Conservation (phyloP, 2,329 filamentous ascomycete genomes). For the Microdochium bolleyi region DNA sequence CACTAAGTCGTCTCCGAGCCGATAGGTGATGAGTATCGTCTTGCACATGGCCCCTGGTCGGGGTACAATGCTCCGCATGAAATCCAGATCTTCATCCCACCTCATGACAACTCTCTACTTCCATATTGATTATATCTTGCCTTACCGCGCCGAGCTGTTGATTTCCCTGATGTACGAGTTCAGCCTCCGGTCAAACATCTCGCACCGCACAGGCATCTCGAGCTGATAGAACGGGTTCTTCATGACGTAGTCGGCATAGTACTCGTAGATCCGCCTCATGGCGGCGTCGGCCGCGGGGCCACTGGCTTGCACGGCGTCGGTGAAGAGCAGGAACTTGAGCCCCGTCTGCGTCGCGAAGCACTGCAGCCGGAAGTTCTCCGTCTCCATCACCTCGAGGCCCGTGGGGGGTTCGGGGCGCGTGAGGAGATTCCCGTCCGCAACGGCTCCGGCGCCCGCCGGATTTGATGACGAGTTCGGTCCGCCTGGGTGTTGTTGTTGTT, state of each 20-base stretch:
- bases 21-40: no score
- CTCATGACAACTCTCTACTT: neutral
- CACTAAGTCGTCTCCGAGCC: no score
- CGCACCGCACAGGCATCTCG: constrained; percentile 94
- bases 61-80: no score
- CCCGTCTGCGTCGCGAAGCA: constrained; percentile 95
- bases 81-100: neutral
- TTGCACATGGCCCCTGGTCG: no score
- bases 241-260: constrained; percentile 97
- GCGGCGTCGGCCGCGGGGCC: constrained; percentile 67
- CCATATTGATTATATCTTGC: no score
- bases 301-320: constrained; percentile 69
- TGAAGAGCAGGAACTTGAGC: constrained; percentile 92
- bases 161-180: constrained; percentile 71
- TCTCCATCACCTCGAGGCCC: constrained; percentile 88
- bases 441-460: neutral
- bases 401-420: constrained; percentile 57
- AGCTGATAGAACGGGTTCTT: constrained; percentile 99
- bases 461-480: constrained; percentile 16
- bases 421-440: constrained; percentile 16
- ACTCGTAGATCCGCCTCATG: constrained; percentile 79
- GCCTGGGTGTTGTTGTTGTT: neutral
- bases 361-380: constrained; percentile 87
- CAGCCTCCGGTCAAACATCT: constrained; percentile 86
- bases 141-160: constrained; percentile 51